Base-by-base conservation (phyloP, 495 filamentous ascomycete species). In the Pyronema omphalodes region DNA sequence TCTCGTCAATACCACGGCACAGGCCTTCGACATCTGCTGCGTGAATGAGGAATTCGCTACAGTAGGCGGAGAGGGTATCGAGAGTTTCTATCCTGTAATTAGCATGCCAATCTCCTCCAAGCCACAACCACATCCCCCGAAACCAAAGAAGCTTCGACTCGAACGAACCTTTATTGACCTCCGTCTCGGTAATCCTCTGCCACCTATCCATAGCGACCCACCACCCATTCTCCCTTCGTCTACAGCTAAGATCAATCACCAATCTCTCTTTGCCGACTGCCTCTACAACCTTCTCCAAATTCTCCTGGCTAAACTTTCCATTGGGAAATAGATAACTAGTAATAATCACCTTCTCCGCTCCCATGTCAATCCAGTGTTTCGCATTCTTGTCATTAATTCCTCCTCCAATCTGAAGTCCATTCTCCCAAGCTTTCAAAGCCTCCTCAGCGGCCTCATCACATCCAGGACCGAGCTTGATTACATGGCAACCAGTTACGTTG, bases 21-120 rank as follows among this genome's bases (percentile, higher is more conserved):
- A 96, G 70, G 7, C 91, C 91, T 65, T 96, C 91, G 52, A 89
- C 87, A 65, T 98, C 91, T n/a, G 93, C 91, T n/a, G 91, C 91
- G 62, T 98, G 93, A 61, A 98, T 86, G 47, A 98, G 73, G 67
- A 98, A 96, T 62, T 98, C 93, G 41, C 83, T 86, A 70, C 91
- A 95, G 66, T 86, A 89, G 9, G 82, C 83, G 62, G 94, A 88
- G 7, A 96, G 72, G 9, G 77, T 65, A 14, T 74, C 73, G 51
- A 98, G 93, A 2, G 81, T 82, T 66, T 81, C 88, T 93, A 57
- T 29, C 40, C 9, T 17, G 40, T 40, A 51, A 53, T 59, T 34
- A 56, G 36, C 45, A 33, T 15, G 44, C 19, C 9, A 51, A 6
- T 37, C 3, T 33, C 35, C 23, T 29, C 23, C 23, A 29, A 29